Percentiles rank a stretch among this genome's conserved stretches.
Evolutionary conservation across 345 rosid genomes (phyloP).

Genomic region (Cardamine chenopodiifolia): DNA sequence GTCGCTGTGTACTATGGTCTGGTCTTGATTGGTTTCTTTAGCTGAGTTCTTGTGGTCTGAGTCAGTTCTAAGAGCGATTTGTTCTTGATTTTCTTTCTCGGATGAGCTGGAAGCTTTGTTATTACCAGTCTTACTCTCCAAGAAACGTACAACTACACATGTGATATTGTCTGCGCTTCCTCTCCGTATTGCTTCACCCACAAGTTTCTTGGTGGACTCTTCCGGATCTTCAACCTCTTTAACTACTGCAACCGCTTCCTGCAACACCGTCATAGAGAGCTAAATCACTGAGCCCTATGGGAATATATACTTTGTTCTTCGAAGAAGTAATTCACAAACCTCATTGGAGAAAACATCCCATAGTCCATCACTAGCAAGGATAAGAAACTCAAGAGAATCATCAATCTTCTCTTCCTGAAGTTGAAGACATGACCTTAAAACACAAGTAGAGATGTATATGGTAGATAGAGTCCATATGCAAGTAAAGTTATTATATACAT

Average conservation of each 20-base stretch:
- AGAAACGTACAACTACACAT: slow-evolving; percentile 83
- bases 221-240: slow-evolving; percentile 82
- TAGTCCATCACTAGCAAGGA: slow-evolving; percentile 97
- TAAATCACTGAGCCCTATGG: background rate
- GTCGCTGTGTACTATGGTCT: background rate
- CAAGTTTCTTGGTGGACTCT: slow-evolving; percentile 76
- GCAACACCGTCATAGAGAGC: background rate
- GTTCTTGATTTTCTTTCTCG: background rate
- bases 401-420: slow-evolving; percentile 93
- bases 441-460: background rate
- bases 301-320: background rate
- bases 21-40: slow-evolving; percentile 29
- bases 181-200: slow-evolving; percentile 81
- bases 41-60: slow-evolving; percentile 18
- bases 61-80: background rate
- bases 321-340: slow-evolving; percentile 49
- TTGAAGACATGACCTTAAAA: slow-evolving; percentile 4
- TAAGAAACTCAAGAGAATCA: slow-evolving; percentile 94
- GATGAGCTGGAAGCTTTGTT: slow-evolving; percentile 17
- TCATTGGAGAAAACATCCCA: slow-evolving; percentile 99
- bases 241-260: slow-evolving; percentile 91
- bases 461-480: background rate
- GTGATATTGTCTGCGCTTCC: slow-evolving; percentile 98
- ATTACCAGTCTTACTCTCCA: slow-evolving; percentile 35
- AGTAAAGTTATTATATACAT: slow-evolving; percentile 10